These are phyloP conservation scores for Hemileccinum impolitum DNA, from an alignment of 768 basidiomycete species.

Conservation along the genomic window DNA sequence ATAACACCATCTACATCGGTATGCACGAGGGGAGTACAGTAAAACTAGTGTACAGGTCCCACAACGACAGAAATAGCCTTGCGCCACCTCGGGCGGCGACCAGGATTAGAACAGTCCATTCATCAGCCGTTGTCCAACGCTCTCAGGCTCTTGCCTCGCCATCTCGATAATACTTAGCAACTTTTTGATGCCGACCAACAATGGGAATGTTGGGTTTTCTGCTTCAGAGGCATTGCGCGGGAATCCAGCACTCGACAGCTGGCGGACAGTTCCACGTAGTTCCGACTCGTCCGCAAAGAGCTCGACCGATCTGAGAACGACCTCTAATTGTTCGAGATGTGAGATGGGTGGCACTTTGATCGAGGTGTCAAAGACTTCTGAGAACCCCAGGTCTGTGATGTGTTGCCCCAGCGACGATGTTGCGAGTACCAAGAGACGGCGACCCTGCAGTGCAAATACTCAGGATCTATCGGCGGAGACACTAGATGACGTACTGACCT, in stretches of 20 bases:
- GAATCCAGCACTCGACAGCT: conserved; percentile 76
- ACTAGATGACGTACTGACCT: conserved; percentile 47
- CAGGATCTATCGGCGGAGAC: background rate
- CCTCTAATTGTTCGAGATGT: conserved; percentile 64
- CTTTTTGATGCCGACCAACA: conserved; percentile 93
- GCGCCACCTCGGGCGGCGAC: background rate
- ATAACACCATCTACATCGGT: too few relatives aligned
- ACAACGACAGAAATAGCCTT: conserved; percentile 6
- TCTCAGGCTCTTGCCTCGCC: conserved; percentile 93
- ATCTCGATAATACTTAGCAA: conserved; percentile 89
- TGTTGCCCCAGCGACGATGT: conserved; percentile 88
- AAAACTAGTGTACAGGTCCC: background rate
- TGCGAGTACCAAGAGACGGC: conserved; percentile 86
- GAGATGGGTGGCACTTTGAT: conserved; percentile 82
- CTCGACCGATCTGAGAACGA: conserved; percentile 73
- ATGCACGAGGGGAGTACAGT: too few relatives aligned
- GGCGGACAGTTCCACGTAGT: conserved; percentile 52
- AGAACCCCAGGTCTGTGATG: conserved; percentile 82
- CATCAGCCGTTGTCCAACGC: conserved; percentile 67
- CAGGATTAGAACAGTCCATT: conserved; percentile 47
- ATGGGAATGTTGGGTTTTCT: conserved; percentile 41
- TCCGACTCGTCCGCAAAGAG: conserved; percentile 62
- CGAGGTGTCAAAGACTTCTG: conserved; percentile 87
- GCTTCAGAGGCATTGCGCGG: conserved; percentile 36
- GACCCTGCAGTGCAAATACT: conserved; percentile 53